Base-by-base conservation (phyloP, 2,329 filamentous ascomycete species). In the Leptographium procerum region DNA sequence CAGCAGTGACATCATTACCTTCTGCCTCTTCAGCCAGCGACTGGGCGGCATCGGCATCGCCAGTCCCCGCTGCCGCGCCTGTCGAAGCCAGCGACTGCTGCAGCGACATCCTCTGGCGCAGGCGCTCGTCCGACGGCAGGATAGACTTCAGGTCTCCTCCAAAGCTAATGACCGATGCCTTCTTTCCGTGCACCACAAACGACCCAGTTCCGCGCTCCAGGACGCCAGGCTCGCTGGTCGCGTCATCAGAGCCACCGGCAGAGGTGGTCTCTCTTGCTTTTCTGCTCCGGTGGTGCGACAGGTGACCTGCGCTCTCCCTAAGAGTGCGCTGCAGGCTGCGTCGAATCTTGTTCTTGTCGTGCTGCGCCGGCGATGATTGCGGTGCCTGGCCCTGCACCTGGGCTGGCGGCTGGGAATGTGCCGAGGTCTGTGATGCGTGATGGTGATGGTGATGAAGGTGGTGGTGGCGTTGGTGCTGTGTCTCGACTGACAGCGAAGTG, bases 171-270 rank as follows among this genome's bases (percentile, higher is more conserved):
- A 99, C 89, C 1, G 91, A 96, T 3, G 94, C 94, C 72, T 99
- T 97, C 76, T 97, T 99, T 61, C 94, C 92, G 67, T 99, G 94
- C 4, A 99, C 86, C 4, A 94, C 95, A 70, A 99, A 99, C 66
- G 89, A 95, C 6, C 90, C 90, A 14, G 88, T 84, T 14, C 87
- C 87, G 53, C 94, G 84, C 8, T 87, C 78, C 14, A 99, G 77
- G 13, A 87, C 84, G 64, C 89, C 87, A 43, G 67, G 61, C 68
- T 87, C 75, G 73, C 80, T 66, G 62, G 47, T 33, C 26, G 16
- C 22, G 22, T 82, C 81, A 36, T 83, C 81, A 13, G 71, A 72
- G 50, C 77, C 72, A 19, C 77, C 76, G 47, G 81, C 86, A 3
- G 83, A 83, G 3, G 79, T 74, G 4, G 85, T 86, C 55, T 95